phyloP scores from a whole-genome alignment of 2,329 filamentous ascomycete genomes.

The Blastomyces parvus region DNA sequence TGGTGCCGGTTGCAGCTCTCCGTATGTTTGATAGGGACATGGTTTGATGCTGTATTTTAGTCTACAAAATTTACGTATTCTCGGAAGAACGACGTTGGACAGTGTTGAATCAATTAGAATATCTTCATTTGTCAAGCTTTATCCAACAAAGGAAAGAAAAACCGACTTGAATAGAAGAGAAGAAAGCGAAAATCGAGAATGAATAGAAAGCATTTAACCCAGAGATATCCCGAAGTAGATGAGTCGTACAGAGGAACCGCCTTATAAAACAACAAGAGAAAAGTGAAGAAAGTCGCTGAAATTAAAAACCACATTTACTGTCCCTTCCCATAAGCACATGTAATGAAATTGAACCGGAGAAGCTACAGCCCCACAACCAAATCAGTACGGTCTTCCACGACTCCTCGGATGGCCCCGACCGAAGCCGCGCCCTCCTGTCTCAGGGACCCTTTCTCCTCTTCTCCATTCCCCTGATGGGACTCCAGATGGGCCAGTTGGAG shows the following conservation, averaged over 20 bases:
- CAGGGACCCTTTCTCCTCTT: slow-evolving; percentile 39
- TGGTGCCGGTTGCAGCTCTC: not conserved
- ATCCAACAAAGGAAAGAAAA: not conserved
- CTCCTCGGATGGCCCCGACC: slow-evolving; percentile 30
- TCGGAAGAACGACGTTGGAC: not conserved
- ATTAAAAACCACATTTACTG: not conserved
- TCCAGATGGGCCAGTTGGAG: slow-evolving; percentile 30
- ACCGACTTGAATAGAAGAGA: not conserved
- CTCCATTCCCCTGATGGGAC: slow-evolving; percentile 42
- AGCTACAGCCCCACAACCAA: not conserved
- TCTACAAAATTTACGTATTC: not conserved
- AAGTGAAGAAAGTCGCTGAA: not conserved
- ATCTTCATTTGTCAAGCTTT: not conserved
- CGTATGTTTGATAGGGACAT: not conserved
- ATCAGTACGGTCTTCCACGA: slow-evolving; percentile 33
- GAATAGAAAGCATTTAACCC: not conserved
- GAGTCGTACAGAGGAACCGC: not conserved
- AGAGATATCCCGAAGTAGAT: slow-evolving; percentile 1
- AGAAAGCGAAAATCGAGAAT: too few species aligned
- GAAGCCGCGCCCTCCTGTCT: slow-evolving; percentile 30
- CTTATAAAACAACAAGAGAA: not conserved
- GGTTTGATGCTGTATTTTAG: not conserved
- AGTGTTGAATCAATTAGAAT: not conserved
- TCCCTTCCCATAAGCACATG: not conserved
- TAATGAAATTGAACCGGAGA: not conserved